Evolutionary conservation across 495 filamentous ascomycete species (phyloP), one percentile per base, ranked within the genome.

Genomic region (Penicillium maclennaniae): DNA sequence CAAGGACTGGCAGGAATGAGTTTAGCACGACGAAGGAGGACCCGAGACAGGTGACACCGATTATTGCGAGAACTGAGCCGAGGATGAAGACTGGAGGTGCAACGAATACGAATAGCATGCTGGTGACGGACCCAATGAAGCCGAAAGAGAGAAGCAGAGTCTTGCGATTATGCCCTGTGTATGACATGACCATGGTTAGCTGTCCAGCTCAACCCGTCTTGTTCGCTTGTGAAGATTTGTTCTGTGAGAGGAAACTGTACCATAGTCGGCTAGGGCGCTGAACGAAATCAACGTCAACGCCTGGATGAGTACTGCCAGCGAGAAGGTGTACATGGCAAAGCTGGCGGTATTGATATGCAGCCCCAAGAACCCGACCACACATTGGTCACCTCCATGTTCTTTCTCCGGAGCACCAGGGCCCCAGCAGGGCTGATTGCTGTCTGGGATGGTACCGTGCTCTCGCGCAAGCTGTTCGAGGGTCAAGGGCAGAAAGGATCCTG

Each of bases 401-500:
- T 58, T 49, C 8, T 56, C 47, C 0, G 63, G 56, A 6, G 63
- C 50, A 9, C 38, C 45, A 0, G 63, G 54, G 14, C 69, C 67
- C 47, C 68, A 61, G 57, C 88, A 62, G 8, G 70, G 69, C 25
- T 64, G 58, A 41, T 61, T 63, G 52, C 68, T 75, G 7, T 79
- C 84, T 25, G 87, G 74, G 23, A 92, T 74, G 25, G 87, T 83
- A 28, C 89, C 90, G 69, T 86, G 84, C 64, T 92, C 91, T 52
- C 91, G 81, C 2, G 91, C 91, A 15, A 95, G 74, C 58, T 90
- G 89, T 64, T 96, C 91, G 46, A 96, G 78, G 9, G 90, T 88
- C 46, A 96, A 86, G 9, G 91, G 91, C 48, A 96, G 86, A 68
- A 95, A 96, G 7, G 89, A 92, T 53, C 86, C 89, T 89, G 51